These are phyloP conservation scores for Zymoseptoria crescenta DNA, from an alignment of 2,329 filamentous ascomycete genomes.

Conservation along the genomic window DNA sequence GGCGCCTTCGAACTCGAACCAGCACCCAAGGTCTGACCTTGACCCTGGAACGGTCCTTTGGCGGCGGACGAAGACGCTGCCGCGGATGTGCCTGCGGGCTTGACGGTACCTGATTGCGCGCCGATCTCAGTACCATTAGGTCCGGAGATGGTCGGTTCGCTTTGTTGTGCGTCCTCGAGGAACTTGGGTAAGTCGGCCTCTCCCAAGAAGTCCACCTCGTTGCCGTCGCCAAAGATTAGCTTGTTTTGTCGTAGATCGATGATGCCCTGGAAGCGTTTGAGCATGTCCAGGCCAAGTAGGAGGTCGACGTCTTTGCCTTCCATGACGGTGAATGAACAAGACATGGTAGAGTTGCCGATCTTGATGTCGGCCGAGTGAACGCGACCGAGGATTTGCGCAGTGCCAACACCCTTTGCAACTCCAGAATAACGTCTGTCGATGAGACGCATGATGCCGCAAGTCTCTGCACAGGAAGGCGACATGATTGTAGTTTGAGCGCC, in stretches of 20 bases:
- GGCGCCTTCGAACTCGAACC: constrained; percentile 16
- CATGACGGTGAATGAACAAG: constrained; percentile 98
- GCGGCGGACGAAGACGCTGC: constrained; percentile 24
- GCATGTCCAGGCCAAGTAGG: constrained; percentile 88
- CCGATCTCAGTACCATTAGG: constrained; percentile 86
- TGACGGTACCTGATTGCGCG: constrained; percentile 69
- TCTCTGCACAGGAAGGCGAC: constrained; percentile 85
- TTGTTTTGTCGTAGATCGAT: constrained; percentile 82
- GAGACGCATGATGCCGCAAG: constrained; percentile 91
- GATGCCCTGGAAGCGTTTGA: constrained; percentile 87
- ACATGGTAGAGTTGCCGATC: constrained; percentile 77
- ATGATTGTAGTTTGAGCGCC: constrained; percentile 98
- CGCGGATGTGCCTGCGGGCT: constrained; percentile 40
- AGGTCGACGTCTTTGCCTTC: constrained; percentile 95
- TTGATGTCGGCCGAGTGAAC: constrained; percentile 94
- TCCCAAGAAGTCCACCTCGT: constrained; percentile 81
- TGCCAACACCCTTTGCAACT: constrained; percentile 87
- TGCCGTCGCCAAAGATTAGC: constrained; percentile 64
- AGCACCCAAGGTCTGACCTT: constrained; percentile 26
- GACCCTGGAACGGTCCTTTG: constrained; percentile 23
- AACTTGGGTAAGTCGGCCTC: constrained; percentile 92
- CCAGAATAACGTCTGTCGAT: constrained; percentile 89
- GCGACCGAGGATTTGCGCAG: constrained; percentile 85
- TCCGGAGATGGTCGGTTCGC: constrained; percentile 77
- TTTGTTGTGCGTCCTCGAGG: constrained; percentile 59